Percentiles rank a stretch among this genome's conserved stretches.
These are phyloP conservation scores for Rosa rugosa DNA, from an alignment of 306 rosid genomes.

Conservation along the genomic window DNA sequence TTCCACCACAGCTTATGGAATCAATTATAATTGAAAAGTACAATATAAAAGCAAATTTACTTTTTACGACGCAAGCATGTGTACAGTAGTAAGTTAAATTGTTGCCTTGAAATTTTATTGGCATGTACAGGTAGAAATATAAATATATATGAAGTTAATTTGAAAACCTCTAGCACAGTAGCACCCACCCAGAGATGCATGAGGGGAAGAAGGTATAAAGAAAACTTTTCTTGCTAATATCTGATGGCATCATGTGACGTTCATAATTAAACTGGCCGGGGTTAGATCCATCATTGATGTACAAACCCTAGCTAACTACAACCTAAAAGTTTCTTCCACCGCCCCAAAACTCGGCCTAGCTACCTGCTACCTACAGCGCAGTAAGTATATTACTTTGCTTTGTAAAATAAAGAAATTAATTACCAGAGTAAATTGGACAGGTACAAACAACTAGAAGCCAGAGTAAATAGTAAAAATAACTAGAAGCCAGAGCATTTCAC, in stretches of 20 bases:
- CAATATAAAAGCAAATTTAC: not conserved
- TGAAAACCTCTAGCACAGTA: not conserved
- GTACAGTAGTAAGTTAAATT: not conserved
- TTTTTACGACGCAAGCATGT: too few species aligned
- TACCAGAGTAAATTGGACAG: not conserved
- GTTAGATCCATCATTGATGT: conserved; percentile 7
- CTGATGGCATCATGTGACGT: not conserved
- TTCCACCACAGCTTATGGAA: not conserved
- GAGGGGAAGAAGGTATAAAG: not conserved
- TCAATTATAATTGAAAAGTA: not conserved
- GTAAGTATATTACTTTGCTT: not conserved
- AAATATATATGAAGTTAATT: not conserved
- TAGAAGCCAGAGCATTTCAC: too few species aligned
- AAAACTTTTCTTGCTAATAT: not conserved
- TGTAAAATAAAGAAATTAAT: not conserved
- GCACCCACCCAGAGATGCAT: not conserved
- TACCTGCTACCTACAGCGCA: not conserved
- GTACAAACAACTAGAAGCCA: not conserved
- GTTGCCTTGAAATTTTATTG: not conserved
- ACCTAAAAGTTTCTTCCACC: not conserved
- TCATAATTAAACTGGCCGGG: not conserved
- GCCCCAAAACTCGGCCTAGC: not conserved
- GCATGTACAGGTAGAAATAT: too few species aligned
- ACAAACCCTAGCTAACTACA: conserved; percentile 1
- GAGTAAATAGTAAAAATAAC: not conserved